Percentiles rank a stretch among this genome's conserved stretches.
Conservation (phyloP, 352 stramenopile species). For the Aphanomyces stellatus region DNA sequence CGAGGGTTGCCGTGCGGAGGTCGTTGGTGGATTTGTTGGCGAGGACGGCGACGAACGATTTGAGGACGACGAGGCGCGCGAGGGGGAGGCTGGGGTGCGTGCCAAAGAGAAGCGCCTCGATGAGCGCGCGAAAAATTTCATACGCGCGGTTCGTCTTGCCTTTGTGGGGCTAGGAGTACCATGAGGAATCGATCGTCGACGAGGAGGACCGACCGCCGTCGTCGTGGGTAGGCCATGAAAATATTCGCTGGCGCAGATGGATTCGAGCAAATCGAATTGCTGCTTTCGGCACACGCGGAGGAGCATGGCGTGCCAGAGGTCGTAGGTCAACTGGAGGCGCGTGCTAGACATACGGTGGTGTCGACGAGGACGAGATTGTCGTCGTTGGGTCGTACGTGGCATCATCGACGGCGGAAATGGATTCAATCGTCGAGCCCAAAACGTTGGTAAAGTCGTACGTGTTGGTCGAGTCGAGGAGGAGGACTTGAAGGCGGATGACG, state of each 20-base stretch:
- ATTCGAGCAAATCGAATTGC: conserved; percentile 46
- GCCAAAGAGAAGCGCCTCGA: conserved; percentile 33
- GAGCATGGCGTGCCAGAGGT: conserved; percentile 34
- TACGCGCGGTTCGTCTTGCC: conserved; percentile 7
- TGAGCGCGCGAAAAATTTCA: conserved; percentile 31
- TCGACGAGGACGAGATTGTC: background rate
- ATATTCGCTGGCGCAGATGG: conserved; percentile 36
- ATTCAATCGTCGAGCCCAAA: conserved; percentile 45
- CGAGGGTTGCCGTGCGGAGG: background rate
- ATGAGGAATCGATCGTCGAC: too few relatives aligned
- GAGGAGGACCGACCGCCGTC: background rate
- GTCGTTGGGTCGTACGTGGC: conserved; percentile 32
- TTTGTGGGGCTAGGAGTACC: too few relatives aligned
- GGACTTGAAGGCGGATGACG: conserved; percentile 44
- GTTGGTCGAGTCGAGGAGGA: conserved; percentile 41
- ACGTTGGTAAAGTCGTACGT: conserved; percentile 32
- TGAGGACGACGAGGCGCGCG: conserved; percentile 53
- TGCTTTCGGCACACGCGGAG: conserved; percentile 30
- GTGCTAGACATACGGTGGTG: conserved; percentile 24
- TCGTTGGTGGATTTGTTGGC: conserved; percentile 31
- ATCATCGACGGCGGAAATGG: conserved; percentile 51
- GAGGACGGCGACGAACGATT: conserved; percentile 45
- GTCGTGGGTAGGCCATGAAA: conserved; percentile 24
- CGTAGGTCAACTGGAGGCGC: conserved; percentile 34
- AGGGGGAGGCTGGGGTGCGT: conserved; percentile 27